phyloP scores from a whole-genome alignment of 2,329 filamentous ascomycete genomes.

The Botrytis paeoniae region DNA sequence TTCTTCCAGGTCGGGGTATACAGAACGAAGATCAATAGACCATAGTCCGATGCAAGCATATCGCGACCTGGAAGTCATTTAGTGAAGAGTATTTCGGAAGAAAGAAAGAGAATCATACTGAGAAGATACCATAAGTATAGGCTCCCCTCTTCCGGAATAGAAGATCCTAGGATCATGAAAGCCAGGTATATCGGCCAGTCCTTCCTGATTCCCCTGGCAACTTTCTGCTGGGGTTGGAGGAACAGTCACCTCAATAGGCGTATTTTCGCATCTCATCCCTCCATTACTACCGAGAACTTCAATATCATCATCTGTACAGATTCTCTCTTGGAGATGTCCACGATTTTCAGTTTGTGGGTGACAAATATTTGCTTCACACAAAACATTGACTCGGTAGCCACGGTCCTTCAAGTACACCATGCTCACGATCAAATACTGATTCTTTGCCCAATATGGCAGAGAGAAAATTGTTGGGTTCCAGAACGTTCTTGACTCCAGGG shows the following conservation, averaged over 20 bases:
- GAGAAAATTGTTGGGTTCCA: slow-evolving; percentile 43
- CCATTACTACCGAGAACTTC: slow-evolving; percentile 36
- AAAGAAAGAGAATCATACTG: slow-evolving; percentile 31
- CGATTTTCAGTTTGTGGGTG: slow-evolving; percentile 24
- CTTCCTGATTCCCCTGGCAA: slow-evolving; percentile 37
- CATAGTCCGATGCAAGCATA: slow-evolving; percentile 33
- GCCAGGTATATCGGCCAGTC: slow-evolving; percentile 41
- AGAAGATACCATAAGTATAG: slow-evolving; percentile 41
- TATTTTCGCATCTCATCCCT: slow-evolving; percentile 38
- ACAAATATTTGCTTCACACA: slow-evolving; percentile 43
- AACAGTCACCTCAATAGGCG: slow-evolving; percentile 38
- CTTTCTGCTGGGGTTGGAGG: slow-evolving; percentile 41
- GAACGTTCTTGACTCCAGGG: slow-evolving; percentile 35
- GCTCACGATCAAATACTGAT: slow-evolving; percentile 41
- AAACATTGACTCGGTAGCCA: slow-evolving; percentile 40
- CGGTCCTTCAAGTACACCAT: slow-evolving; percentile 39
- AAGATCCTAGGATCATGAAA: slow-evolving; percentile 44
- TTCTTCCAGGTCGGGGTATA: slow-evolving; percentile 26
- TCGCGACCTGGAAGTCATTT: slow-evolving; percentile 24
- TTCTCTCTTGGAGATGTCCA: slow-evolving; percentile 28
- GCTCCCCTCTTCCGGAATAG: slow-evolving; percentile 42
- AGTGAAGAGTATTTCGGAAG: slow-evolving; percentile 26
- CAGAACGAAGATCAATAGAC: slow-evolving; percentile 29
- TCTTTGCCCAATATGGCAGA: slow-evolving; percentile 40
- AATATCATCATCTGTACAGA: slow-evolving; percentile 38